Percentiles rank a stretch among this genome's conserved stretches.
These are phyloP conservation scores for Globisporangium solare DNA, from an alignment of 352 stramenopile species.

Conservation along the genomic window DNA sequence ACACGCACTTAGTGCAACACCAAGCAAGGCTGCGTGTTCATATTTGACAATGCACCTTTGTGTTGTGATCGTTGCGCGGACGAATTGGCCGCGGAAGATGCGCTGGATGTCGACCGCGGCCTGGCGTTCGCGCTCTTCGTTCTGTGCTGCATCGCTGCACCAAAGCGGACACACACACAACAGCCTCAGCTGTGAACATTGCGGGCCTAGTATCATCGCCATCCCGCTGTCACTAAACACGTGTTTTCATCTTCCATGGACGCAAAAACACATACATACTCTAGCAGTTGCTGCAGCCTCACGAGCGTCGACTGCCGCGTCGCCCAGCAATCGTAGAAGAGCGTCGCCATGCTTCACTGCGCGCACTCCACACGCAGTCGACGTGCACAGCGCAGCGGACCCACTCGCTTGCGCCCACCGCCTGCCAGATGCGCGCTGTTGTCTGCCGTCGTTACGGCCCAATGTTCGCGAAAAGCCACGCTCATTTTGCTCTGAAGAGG, in stretches of 20 bases:
- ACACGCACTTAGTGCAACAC: too few species aligned
- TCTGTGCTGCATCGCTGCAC: conserved; percentile 41
- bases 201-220: too few species aligned
- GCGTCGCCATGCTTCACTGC: conserved; percentile 8
- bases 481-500: too few species aligned
- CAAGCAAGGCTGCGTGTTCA: too few species aligned
- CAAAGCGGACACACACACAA: not conserved
- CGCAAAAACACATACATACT: conserved; percentile 19
- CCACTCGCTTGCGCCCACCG: too few species aligned
- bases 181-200: not conserved
- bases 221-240: too few species aligned
- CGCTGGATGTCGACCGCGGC: conserved; percentile 59
- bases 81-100: conserved; percentile 48
- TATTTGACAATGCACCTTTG: conserved; percentile 23
- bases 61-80: conserved; percentile 32
- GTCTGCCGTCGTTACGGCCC: too few species aligned
- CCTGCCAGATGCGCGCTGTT: too few species aligned
- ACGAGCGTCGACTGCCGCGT: conserved; percentile 37
- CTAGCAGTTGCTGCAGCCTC: conserved; percentile 40
- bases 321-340: conserved; percentile 67
- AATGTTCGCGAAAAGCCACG: too few species aligned
- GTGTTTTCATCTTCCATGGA: too few species aligned
- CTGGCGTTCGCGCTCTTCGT: conserved; percentile 28
- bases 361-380: not conserved
- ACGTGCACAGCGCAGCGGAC: too few species aligned